These are phyloP conservation scores for Pseudevernia furfuracea DNA, from an alignment of 495 filamentous ascomycete species.

Conservation along the genomic window DNA sequence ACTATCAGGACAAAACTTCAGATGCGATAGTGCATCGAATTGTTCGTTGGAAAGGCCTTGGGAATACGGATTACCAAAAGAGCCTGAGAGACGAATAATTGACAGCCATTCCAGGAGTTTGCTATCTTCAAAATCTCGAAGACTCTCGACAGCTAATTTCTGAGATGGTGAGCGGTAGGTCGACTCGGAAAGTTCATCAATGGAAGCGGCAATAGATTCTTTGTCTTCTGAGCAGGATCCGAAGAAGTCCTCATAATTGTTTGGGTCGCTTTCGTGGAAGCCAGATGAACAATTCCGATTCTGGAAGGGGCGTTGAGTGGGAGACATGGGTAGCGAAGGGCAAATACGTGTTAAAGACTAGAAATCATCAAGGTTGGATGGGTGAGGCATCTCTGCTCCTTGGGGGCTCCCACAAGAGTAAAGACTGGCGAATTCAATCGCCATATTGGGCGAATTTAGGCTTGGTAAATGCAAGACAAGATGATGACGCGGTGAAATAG, in stretches of 20 bases:
- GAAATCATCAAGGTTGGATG: neutral
- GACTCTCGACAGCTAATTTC: neutral
- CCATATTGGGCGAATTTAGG: neutral
- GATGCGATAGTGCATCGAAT: constrained; percentile 2
- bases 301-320: neutral
- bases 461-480: neutral
- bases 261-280: neutral
- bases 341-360: neutral
- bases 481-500: neutral
- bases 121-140: constrained; percentile 1
- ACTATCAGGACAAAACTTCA: constrained; percentile 1
- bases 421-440: neutral
- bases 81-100: neutral
- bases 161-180: neutral
- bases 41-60: neutral
- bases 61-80: neutral
- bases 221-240: neutral
- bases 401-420: neutral
- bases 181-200: neutral
- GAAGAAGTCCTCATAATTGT: neutral
- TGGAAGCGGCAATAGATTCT: neutral
- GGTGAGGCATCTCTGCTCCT: neutral
- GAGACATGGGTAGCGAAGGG: neutral
- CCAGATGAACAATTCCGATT: neutral
- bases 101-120: neutral